Conservation (phyloP, 2,329 filamentous ascomycete species). For the Colletotrichum sp. region DNA sequence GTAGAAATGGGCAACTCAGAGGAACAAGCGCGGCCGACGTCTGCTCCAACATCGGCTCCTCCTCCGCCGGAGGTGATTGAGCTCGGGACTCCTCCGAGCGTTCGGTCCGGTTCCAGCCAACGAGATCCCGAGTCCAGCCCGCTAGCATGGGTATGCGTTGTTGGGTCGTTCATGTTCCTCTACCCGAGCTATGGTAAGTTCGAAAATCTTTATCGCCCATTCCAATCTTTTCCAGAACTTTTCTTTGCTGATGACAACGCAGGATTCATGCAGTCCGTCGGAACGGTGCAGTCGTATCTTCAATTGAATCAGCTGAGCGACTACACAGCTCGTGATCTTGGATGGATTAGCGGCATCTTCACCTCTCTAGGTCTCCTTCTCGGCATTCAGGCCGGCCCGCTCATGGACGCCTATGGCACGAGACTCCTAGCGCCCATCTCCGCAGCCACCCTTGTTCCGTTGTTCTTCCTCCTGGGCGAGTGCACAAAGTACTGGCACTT, state of each 20-base stretch:
- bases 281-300: conserved; percentile 53
- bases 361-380: conserved; percentile 48
- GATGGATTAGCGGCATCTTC: conserved; percentile 54
- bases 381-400: conserved; percentile 51
- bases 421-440: conserved; percentile 42
- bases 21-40: background rate
- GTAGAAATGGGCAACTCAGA: background rate
- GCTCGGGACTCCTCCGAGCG: background rate
- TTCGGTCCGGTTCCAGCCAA: background rate
- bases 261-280: conserved; percentile 53
- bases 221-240: no score
- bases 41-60: background rate
- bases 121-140: conserved; percentile 12
- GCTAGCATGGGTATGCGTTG: conserved; percentile 17
- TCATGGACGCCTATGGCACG: conserved; percentile 53
- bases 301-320: conserved; percentile 45
- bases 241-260: no score
- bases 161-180: conserved; percentile 15
- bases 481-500: conserved; percentile 55
- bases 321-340: conserved; percentile 48
- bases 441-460: conserved; percentile 37
- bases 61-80: background rate
- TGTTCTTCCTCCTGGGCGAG: conserved; percentile 50
- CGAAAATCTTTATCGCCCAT: no score
- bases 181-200: conserved; percentile 14